These are phyloP conservation scores for Ascochyta koolunga DNA, from an alignment of 2,329 filamentous ascomycete species.

Conservation along the genomic window DNA sequence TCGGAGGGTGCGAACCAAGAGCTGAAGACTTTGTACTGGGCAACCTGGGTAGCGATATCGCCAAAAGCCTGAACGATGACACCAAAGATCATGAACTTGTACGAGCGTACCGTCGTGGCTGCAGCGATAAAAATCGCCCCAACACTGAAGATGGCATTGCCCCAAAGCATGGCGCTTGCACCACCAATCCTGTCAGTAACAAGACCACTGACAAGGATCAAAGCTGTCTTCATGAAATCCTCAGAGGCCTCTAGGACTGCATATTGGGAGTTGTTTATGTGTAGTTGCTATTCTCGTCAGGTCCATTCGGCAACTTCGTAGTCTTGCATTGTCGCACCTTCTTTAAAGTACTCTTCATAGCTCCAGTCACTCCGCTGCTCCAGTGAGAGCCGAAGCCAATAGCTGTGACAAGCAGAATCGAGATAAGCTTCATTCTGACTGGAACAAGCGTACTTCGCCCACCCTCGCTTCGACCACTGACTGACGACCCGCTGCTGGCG, in stretches of 20 bases:
- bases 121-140: conserved; percentile 66
- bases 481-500: conserved; percentile 14
- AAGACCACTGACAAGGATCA: conserved; percentile 62
- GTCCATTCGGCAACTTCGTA: background rate
- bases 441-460: conserved; percentile 18
- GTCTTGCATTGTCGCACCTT: conserved; percentile 44
- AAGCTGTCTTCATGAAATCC: conserved; percentile 65
- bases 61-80: conserved; percentile 62
- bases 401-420: conserved; percentile 58
- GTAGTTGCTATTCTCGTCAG: conserved; percentile 49
- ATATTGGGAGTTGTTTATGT: conserved; percentile 66
- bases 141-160: conserved; percentile 65
- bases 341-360: conserved; percentile 67
- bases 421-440: conserved; percentile 43
- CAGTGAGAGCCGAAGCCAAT: conserved; percentile 67
- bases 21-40: conserved; percentile 69
- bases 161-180: conserved; percentile 63
- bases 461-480: conserved; percentile 4
- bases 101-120: conserved; percentile 62
- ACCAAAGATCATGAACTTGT: conserved; percentile 66
- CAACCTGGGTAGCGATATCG: conserved; percentile 69
- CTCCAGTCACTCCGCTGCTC: conserved; percentile 65
- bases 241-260: conserved; percentile 65
- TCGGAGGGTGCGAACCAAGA: conserved; percentile 68
- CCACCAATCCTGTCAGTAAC: conserved; percentile 66